Conservation (phyloP, 2,329 filamentous ascomycete genomes). For the Uncinocarpus reesii region DNA sequence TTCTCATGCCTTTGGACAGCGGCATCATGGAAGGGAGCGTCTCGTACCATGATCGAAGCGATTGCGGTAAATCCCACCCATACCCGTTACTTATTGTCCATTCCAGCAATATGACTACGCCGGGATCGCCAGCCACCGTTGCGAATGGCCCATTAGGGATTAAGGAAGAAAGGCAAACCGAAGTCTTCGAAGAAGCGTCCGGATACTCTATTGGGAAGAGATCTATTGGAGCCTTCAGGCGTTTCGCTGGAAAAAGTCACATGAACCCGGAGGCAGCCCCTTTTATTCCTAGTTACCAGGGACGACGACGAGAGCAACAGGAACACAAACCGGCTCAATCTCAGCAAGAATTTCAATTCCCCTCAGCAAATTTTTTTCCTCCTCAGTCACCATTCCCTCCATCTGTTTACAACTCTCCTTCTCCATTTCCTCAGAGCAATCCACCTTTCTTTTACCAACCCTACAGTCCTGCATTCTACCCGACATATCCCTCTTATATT, state of each 20-base stretch:
- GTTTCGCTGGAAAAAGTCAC: slow-evolving; percentile 4
- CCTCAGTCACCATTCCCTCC: not conserved
- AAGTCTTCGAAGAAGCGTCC: no score
- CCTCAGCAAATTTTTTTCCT: not conserved
- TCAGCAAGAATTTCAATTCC: not conserved
- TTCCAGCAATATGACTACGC: not conserved
- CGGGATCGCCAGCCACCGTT: not conserved
- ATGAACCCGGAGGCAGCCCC: slow-evolving; percentile 9
- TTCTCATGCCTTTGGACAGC: no score
- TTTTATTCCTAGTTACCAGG: slow-evolving; percentile 6
- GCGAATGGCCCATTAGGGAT: not conserved
- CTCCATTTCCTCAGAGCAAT: not conserved
- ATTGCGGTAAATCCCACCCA: not conserved
- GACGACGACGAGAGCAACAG: not conserved
- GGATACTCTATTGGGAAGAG: not conserved
- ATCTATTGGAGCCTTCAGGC: not conserved
- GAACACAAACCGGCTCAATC: not conserved
- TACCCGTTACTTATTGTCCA: not conserved
- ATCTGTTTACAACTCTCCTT: not conserved
- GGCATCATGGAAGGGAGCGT: not conserved
- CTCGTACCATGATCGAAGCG: not conserved
- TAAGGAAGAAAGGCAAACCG: not conserved
- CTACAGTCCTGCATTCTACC: not conserved
- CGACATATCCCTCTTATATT: not conserved
- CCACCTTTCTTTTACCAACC: not conserved